These are phyloP conservation scores for Plasmodium gallinaceum DNA, from an alignment of 169 alveolate genomes.

Conservation along the genomic window DNA sequence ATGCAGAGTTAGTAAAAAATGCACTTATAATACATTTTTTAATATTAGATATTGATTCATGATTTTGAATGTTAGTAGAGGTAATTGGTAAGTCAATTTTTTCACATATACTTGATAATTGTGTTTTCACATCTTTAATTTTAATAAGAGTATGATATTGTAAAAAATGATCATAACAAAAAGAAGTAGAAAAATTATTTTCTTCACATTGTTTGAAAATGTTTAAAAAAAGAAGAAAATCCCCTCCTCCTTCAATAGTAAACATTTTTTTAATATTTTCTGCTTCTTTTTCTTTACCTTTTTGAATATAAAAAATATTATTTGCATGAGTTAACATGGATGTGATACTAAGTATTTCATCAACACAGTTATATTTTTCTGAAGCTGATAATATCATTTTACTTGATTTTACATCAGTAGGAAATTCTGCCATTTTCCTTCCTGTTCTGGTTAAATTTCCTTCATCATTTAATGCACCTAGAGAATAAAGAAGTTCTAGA, in stretches of 20 bases:
- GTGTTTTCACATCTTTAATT: slow-evolving; percentile 98
- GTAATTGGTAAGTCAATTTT: slow-evolving; percentile 85
- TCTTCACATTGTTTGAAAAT: slow-evolving; percentile 99
- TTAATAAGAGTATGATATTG: slow-evolving; percentile 96
- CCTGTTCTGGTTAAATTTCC: slow-evolving; percentile 98
- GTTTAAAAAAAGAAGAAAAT: slow-evolving; percentile 96
- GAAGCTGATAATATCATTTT: slow-evolving; percentile 92
- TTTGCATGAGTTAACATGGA: slow-evolving; percentile 98
- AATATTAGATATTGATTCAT: slow-evolving; percentile 43
- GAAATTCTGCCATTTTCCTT: slow-evolving; percentile 99
- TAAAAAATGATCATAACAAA: slow-evolving; percentile 98
- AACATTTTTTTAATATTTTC: slow-evolving; percentile 97
- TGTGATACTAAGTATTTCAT: slow-evolving; percentile 95
- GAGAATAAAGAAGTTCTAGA: slow-evolving; percentile 96
- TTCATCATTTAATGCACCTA: slow-evolving; percentile 98
- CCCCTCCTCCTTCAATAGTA: slow-evolving; percentile 97
- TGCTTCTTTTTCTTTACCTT: slow-evolving; percentile 98
- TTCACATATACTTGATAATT: slow-evolving; percentile 86
- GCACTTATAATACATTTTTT: slow-evolving; percentile 75
- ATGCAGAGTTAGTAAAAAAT: slow-evolving; percentile 66
- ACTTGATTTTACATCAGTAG: slow-evolving; percentile 98
- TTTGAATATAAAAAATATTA: slow-evolving; percentile 96
- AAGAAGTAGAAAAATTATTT: slow-evolving; percentile 92
- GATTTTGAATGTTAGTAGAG: slow-evolving; percentile 75
- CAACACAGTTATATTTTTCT: slow-evolving; percentile 96